A percentile compares a stretch with the other conserved stretches of the same genome.
Conservation (phyloP, 1,284 basidiomycete genomes). For the Rhodofomes roseus region DNA sequence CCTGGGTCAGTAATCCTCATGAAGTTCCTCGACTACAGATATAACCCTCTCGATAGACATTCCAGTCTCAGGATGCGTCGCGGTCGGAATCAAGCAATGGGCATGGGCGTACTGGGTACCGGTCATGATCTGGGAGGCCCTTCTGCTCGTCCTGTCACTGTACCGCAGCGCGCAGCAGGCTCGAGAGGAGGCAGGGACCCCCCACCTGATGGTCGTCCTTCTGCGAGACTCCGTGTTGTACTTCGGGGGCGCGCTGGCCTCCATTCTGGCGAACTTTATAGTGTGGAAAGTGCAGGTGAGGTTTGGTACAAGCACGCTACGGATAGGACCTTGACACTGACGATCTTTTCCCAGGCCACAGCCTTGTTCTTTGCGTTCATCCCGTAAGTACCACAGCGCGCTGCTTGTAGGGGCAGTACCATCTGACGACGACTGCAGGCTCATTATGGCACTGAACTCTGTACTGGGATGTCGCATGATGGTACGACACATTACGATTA, state of each 20-base stretch:
- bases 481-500: no score
- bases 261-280: slow-evolving; percentile 8
- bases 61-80: slow-evolving; percentile 1
- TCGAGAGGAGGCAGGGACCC: not conserved
- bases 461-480: slow-evolving; percentile 10
- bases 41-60: not conserved
- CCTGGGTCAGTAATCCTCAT: not conserved
- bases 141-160: slow-evolving; percentile 4
- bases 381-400: not conserved
- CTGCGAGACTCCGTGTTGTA: slow-evolving; percentile 10
- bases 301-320: not conserved
- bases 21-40: not conserved
- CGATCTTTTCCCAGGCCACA: not conserved
- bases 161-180: not conserved
- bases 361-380: not conserved
- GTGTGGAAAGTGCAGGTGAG: slow-evolving; percentile 6
- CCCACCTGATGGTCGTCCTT: slow-evolving; percentile 7
- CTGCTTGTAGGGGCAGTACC: not conserved
- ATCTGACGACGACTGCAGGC: not conserved
- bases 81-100: not conserved
- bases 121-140: slow-evolving; percentile 4
- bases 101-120: slow-evolving; percentile 12
- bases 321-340: not conserved
- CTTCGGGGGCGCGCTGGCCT: slow-evolving; percentile 5
- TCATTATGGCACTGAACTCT: slow-evolving; percentile 4